A percentile compares a stretch with the other conserved stretches of the same genome.
Evolutionary conservation across 192 early-diverging fungal species (phyloP).

Genomic region (Gonapodya prolifera): DNA sequence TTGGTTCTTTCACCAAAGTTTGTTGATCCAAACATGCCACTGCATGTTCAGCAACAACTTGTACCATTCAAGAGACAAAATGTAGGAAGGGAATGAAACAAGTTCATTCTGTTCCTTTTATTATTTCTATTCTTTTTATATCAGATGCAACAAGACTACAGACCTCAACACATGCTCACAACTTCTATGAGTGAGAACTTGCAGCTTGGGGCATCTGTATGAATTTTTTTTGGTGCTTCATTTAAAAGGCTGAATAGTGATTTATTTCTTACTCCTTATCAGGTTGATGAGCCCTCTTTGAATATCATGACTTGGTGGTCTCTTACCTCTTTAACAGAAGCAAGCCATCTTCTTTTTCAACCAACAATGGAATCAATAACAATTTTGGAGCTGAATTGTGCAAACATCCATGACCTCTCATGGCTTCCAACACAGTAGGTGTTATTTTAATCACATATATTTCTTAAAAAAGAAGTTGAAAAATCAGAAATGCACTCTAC

Average conservation of each 20-base stretch:
- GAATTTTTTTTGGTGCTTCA: not conserved
- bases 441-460: no score
- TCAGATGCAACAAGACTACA: no score
- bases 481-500: not conserved
- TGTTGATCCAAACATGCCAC: not conserved
- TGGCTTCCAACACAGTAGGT: slow-evolving; percentile 21
- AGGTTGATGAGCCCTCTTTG: not conserved
- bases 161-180: not conserved
- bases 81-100: not conserved
- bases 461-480: not conserved
- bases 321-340: not conserved
- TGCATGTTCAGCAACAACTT: not conserved
- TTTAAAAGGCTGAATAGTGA: not conserved
- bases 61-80: not conserved
- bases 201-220: not conserved
- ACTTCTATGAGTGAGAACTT: not conserved
- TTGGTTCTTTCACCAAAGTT: not conserved
- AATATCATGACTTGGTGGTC: not conserved
- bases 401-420: slow-evolving; percentile 29
- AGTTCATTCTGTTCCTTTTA: no score
- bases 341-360: not conserved
- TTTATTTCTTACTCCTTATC: not conserved
- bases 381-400: slow-evolving; percentile 36
- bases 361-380: slow-evolving; percentile 24
- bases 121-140: not conserved